Percentiles rank a stretch among this genome's conserved stretches.
Evolutionary conservation across 345 rosid genomes (phyloP).

Genomic region (Eucalyptus sideroxylon): DNA sequence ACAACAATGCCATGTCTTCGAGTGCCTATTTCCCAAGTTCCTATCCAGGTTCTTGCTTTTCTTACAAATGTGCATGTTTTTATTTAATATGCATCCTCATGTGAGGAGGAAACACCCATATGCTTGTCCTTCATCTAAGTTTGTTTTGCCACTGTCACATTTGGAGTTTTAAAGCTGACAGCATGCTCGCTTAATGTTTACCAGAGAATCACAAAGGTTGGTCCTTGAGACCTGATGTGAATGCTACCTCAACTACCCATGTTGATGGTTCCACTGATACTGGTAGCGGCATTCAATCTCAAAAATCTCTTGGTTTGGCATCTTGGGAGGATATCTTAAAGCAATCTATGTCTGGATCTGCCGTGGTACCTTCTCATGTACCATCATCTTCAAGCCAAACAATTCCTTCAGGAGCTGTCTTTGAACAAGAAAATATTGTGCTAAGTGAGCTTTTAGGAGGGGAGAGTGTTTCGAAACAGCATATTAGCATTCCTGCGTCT

Average conservation of each 20-base stretch:
- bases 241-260: constrained; percentile 13
- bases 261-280: constrained; percentile 17
- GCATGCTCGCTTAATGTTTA: not conserved
- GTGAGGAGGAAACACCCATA: not conserved
- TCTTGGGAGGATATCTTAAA: constrained; percentile 60
- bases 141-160: not conserved
- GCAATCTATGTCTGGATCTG: constrained; percentile 24
- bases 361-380: constrained; percentile 18
- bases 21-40: not conserved
- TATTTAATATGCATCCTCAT: not conserved
- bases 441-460: constrained; percentile 18
- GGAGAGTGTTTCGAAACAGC: constrained; percentile 16
- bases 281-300: constrained; percentile 16
- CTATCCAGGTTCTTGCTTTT: constrained; percentile 13
- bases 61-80: not conserved
- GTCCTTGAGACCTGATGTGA: constrained; percentile 17
- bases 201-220: constrained; percentile 20
- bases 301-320: constrained; percentile 34
- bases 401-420: constrained; percentile 1
- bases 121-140: not conserved
- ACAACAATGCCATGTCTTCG: constrained; percentile 10
- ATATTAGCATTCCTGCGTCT: constrained; percentile 22
- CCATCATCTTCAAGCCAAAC: constrained; percentile 12
- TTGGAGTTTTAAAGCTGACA: not conserved
- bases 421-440: constrained; percentile 8